These are phyloP conservation scores for Lolium multiflorum DNA, from an alignment of 176 grass and related monocot genomes.

Conservation along the genomic window DNA sequence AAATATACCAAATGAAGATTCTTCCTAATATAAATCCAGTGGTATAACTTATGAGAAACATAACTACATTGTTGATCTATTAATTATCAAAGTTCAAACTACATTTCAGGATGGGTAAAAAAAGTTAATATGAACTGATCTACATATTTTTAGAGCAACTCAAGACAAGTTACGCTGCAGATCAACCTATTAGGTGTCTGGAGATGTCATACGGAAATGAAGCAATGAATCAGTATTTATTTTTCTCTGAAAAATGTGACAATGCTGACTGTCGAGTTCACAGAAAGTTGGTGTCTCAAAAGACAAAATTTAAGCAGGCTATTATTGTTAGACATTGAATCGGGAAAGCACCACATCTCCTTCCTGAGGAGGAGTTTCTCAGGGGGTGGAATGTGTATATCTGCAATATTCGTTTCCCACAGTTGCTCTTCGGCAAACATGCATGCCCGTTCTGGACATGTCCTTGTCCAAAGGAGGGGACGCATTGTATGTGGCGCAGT, in stretches of 20 bases:
- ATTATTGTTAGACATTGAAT: conserved; percentile 78
- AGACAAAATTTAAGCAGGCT: conserved; percentile 12
- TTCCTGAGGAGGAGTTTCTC: conserved; percentile 44
- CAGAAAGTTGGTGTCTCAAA: background rate
- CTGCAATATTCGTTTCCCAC: too few species aligned
- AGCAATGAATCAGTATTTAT: background rate
- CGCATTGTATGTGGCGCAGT: too few species aligned
- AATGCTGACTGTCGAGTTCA: conserved; percentile 13
- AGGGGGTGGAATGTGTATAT: too few species aligned
- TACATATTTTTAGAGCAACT: background rate
- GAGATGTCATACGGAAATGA: background rate
- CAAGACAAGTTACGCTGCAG: background rate
- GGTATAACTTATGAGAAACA: too few species aligned
- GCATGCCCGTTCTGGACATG: too few species aligned
- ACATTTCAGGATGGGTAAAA: too few species aligned
- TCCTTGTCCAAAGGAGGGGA: too few species aligned
- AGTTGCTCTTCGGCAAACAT: too few species aligned
- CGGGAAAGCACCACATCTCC: conserved; percentile 97
- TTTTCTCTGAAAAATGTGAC: background rate
- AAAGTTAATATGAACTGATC: background rate
- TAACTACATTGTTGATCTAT: too few species aligned
- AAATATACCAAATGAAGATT: too few species aligned
- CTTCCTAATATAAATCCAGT: too few species aligned
- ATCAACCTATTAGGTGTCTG: background rate
- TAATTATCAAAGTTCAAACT: too few species aligned